Base-by-base conservation (phyloP, 2,329 filamentous ascomycete genomes). In the Domatiomyces catenatus region DNA sequence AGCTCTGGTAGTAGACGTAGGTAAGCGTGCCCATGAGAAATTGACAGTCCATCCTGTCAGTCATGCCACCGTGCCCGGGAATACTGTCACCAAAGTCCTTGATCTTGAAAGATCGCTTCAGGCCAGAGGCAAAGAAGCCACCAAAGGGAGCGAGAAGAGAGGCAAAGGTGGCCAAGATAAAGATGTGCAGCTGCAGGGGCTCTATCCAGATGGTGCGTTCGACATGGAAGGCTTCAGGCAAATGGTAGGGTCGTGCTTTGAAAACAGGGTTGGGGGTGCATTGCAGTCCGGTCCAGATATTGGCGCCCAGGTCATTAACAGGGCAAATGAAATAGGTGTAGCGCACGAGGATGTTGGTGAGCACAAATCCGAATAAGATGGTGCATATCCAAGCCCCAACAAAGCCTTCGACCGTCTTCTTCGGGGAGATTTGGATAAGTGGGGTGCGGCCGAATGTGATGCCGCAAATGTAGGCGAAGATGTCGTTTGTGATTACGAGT, bases 21-120 rank as follows among this genome's bases (percentile, higher is more conserved):
- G 90, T 80, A 62, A 98, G 96, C 69, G 94, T 92, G 7, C 92
- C 92, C 92, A 98, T 98, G 72, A 96, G 96, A 71, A 98, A 98
- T 65, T 98, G 92, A 67, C 92, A 98, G 65, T 98, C 92, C 90
- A 98, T 96, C 55, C 92, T 85, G 66, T 98, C 92, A 15, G 92
- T 98, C 71, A 98, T 96, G 60, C 92, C 92, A 54, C 92, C 92
- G 62, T 98, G 92, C 19, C 92, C 92, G 1, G 92, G 92, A 60
- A 98, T 98, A 1, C 88, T 94, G 68, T 98, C 86, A 59, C 92
- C 92, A 70, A 98, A 98, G 71, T 98, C 92, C 75, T 98, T 98
- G 75, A 98, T 93, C 73, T 98, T 96, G 74, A 98, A 98, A 3
- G 90, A 95, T 26, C 92, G 86, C 77, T 98, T 98, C 52, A 98